Base-by-base conservation (phyloP, 1,284 basidiomycete species). In the Peniophora sp. region DNA sequence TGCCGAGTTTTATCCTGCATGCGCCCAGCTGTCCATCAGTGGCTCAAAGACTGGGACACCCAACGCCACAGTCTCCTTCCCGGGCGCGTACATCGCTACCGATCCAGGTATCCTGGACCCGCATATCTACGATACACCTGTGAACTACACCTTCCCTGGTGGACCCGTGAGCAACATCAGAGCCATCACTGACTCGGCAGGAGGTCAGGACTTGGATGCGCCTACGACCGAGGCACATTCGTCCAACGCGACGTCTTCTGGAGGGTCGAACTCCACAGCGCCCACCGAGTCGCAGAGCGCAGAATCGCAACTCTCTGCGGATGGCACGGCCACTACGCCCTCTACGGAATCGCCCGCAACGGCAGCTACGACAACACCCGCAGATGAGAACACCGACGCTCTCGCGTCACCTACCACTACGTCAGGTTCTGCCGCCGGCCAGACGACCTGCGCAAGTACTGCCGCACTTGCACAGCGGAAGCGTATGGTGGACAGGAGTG, bases 1-100 rank as follows among this genome's bases (percentile, higher is more conserved):
- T 14, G 85, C 82, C 14, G 85, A 88, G 65, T 87, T 85, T 69
- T 89, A 88, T 61, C 79, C 80, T 0, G 78, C 74, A 16, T 89
- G 85, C 62, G 64, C 75, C 2, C 86, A 88, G 60, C 58, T 89
- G 53, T 68, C 57, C 22, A 67, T 89, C 41, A 70, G 70, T 1
- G 83, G 82, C 27, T 71, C 63, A 20, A 73, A 72, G 11, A 73
- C 65, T 11, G 78, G 74, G 25, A 60, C 53, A 0, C 73, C 81
- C 0, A 60, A 62, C 55, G 74, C 79, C 50, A 73, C 78, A 25
- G 83, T 84, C 14, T 64, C 59, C 11, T 69, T 88, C 52, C 84
- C 85, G 0, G 85, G 84, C 10, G 78, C 76, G 2, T 88, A 88
- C 66, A 69, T 58, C 16, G 78, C 80, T 59, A 69, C 55, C 43